Percentiles rank a stretch among this genome's conserved stretches.
Evolutionary conservation across 2,329 filamentous ascomycete genomes (phyloP).

Genomic region (Blastomyces silverae): DNA sequence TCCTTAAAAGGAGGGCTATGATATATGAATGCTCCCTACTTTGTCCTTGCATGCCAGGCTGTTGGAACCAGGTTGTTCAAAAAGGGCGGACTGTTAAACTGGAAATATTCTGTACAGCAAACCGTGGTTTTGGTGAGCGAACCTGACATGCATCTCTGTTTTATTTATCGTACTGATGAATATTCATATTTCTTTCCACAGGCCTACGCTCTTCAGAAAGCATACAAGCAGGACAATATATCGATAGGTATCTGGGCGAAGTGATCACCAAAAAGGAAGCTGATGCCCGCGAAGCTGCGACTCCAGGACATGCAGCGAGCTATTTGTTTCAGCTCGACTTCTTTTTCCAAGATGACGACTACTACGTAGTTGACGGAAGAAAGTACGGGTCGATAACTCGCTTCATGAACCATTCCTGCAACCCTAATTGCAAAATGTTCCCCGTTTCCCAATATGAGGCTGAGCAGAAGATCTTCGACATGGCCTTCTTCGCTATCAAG

Average conservation of each 20-base stretch:
- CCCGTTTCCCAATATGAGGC: slow-evolving; percentile 38
- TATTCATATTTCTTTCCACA: slow-evolving; percentile 16
- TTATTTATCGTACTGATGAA: not conserved
- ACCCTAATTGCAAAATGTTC: slow-evolving; percentile 43
- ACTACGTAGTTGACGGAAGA: slow-evolving; percentile 41
- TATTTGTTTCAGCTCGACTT: slow-evolving; percentile 43
- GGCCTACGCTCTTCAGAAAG: slow-evolving; percentile 37
- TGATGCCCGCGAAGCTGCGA: slow-evolving; percentile 34
- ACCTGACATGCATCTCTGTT: not conserved
- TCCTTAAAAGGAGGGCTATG: slow-evolving; percentile 32
- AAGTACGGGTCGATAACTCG: slow-evolving; percentile 40
- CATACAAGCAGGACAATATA: slow-evolving; percentile 41
- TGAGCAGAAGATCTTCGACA: slow-evolving; percentile 39
- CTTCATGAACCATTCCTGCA: slow-evolving; percentile 46
- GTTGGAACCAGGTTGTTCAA: slow-evolving; percentile 41
- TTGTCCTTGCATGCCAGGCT: slow-evolving; percentile 34
- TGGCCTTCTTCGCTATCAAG: slow-evolving; percentile 43
- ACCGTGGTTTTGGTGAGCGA: slow-evolving; percentile 38
- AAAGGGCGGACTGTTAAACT: slow-evolving; percentile 36
- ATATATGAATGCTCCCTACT: slow-evolving; percentile 39
- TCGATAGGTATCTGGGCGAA: slow-evolving; percentile 43
- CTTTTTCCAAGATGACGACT: slow-evolving; percentile 25
- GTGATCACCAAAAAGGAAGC: slow-evolving; percentile 36
- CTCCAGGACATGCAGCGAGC: slow-evolving; percentile 29
- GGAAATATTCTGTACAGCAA: slow-evolving; percentile 40